Conservation (phyloP, 345 rosid genomes). For the Geranium rotundifolium region DNA sequence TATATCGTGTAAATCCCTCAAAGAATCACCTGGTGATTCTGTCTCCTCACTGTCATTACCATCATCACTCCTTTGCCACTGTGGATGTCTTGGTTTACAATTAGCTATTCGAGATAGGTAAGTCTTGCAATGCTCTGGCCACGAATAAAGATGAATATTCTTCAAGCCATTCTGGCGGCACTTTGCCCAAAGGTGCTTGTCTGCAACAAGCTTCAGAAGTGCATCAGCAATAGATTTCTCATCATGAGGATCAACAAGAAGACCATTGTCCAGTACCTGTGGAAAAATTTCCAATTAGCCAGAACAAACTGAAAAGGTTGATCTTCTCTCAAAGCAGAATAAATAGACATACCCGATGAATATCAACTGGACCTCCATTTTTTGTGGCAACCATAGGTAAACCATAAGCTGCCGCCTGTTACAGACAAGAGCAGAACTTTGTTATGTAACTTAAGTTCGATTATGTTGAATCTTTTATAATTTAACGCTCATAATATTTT, state of each 20-base stretch:
- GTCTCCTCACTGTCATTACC: conserved; percentile 61
- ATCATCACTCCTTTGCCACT: conserved; percentile 77
- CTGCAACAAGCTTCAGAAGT: conserved; percentile 90
- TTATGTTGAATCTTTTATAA: conserved; percentile 3
- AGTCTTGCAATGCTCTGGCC: conserved; percentile 98
- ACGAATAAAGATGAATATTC: conserved; percentile 89
- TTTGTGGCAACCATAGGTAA: conserved; percentile 92
- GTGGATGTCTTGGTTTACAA: conserved; percentile 95
- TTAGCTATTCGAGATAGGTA: conserved; percentile 81
- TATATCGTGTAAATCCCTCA: conserved; percentile 85
- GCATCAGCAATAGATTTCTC: conserved; percentile 86
- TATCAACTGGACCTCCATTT: conserved; percentile 98
- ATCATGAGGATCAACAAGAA: conserved; percentile 96
- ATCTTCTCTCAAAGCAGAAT: neutral
- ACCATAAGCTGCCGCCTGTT: conserved; percentile 96
- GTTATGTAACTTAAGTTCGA: neutral
- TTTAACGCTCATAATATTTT: neutral
- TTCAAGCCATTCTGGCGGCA: conserved; percentile 95
- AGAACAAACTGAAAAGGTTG: conserved; percentile 2
- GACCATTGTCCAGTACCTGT: conserved; percentile 96
- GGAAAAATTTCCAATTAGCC: neutral
- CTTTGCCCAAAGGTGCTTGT: conserved; percentile 92
- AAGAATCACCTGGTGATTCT: conserved; percentile 88
- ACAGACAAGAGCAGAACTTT: conserved; percentile 6
- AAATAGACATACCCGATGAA: conserved; percentile 53